Evolutionary conservation across 352 stramenopile genomes (phyloP).

Genomic region (Peronospora destructor): DNA sequence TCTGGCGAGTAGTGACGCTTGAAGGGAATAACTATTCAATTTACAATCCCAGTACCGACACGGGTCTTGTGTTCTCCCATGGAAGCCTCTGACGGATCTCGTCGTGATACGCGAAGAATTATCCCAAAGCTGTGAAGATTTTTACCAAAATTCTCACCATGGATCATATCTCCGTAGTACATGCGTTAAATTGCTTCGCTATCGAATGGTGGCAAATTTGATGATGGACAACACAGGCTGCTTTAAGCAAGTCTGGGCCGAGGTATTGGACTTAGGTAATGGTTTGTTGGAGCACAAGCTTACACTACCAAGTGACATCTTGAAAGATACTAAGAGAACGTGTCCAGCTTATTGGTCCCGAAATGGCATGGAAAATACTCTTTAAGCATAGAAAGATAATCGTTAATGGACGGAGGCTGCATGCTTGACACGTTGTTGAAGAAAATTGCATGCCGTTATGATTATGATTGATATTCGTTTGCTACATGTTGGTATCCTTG

Average conservation of each 20-base stretch:
- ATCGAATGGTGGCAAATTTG: conserved; percentile 5
- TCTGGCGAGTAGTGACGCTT: conserved; percentile 7
- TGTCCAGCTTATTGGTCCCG: no score
- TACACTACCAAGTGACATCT: not conserved
- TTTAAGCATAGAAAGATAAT: no score
- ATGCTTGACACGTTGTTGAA: no score
- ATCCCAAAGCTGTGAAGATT: not conserved
- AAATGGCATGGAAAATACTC: no score
- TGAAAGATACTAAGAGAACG: no score
- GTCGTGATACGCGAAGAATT: not conserved
- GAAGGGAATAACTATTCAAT: not conserved
- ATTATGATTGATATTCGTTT: no score
- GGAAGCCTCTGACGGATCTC: not conserved
- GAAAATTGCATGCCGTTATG: no score
- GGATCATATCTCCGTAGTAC: not conserved
- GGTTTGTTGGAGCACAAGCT: not conserved
- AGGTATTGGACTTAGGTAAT: not conserved
- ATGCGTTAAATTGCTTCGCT: conserved; percentile 1
- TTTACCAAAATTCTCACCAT: not conserved
- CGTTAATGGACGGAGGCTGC: no score
- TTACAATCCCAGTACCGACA: conserved; percentile 3
- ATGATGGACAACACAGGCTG: conserved; percentile 3
- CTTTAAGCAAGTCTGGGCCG: not conserved
- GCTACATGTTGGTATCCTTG: no score
- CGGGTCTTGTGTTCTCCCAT: conserved; percentile 2